Conservation (phyloP, 2,329 filamentous ascomycete genomes). For the Simplicillium aogashimaense region DNA sequence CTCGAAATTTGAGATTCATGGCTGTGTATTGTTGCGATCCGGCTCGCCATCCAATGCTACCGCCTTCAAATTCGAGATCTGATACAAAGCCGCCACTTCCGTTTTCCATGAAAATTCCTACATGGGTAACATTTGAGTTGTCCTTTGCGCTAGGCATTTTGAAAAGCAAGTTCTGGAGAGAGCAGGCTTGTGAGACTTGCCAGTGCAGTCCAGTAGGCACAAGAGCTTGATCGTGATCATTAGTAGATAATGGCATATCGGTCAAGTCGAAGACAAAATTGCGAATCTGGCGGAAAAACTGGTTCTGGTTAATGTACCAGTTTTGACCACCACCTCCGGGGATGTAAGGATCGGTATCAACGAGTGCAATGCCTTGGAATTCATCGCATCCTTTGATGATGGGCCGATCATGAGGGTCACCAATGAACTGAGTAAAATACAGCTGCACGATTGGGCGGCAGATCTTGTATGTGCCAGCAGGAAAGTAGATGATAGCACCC, state of each 20-base stretch:
- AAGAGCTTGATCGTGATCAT: slow-evolving; percentile 11
- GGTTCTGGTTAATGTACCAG: slow-evolving; percentile 54
- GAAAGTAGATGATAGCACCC: slow-evolving; percentile 62
- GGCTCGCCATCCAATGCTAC: slow-evolving; percentile 43
- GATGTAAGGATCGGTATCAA: slow-evolving; percentile 56
- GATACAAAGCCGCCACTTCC: slow-evolving; percentile 49
- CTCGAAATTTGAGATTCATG: slow-evolving; percentile 51
- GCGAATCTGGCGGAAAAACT: slow-evolving; percentile 51
- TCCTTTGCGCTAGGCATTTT: slow-evolving; percentile 25
- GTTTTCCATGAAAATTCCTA: slow-evolving; percentile 53
- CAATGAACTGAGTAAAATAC: slow-evolving; percentile 70
- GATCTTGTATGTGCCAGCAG: slow-evolving; percentile 53
- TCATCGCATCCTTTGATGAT: slow-evolving; percentile 38
- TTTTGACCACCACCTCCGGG: slow-evolving; percentile 51
- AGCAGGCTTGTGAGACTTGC: slow-evolving; percentile 49
- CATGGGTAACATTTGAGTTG: slow-evolving; percentile 38
- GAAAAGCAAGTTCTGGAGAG: slow-evolving; percentile 51
- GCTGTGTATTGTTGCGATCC: slow-evolving; percentile 60
- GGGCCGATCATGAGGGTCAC: slow-evolving; percentile 50
- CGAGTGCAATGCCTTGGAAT: slow-evolving; percentile 59
- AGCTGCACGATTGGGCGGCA: slow-evolving; percentile 52
- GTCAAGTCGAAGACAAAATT: slow-evolving; percentile 50
- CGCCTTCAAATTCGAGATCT: slow-evolving; percentile 39
- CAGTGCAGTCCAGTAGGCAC: slow-evolving; percentile 44
- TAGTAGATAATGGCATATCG: slow-evolving; percentile 30